A percentile compares a stretch with the other conserved stretches of the same genome.
Evolutionary conservation across 768 basidiomycete species (phyloP).

Genomic region (Mycena pura): DNA sequence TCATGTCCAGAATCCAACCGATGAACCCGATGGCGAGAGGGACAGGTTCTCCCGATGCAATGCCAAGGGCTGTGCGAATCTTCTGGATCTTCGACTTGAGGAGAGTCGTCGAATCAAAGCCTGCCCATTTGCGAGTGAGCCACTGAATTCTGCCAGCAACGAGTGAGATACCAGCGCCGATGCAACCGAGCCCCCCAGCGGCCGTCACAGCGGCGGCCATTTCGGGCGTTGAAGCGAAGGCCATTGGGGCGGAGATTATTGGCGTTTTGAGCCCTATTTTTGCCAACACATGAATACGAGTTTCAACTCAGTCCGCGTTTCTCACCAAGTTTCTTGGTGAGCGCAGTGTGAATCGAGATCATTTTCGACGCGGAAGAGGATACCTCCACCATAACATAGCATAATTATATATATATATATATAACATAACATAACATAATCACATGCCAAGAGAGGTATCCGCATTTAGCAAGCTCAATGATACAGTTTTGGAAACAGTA

Average conservation of each 20-base stretch:
- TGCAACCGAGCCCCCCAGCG: constrained; percentile 65
- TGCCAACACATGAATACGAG: background rate
- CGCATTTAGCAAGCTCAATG: too few species aligned
- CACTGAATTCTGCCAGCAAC: background rate
- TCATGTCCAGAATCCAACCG: constrained; percentile 60
- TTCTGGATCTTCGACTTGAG: constrained; percentile 49
- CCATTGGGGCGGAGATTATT: constrained; percentile 66
- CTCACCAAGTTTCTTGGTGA: constrained; percentile 50
- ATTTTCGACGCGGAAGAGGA: too few species aligned
- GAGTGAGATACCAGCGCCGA: constrained; percentile 51
- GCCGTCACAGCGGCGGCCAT: constrained; percentile 52
- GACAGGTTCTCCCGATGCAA: constrained; percentile 40
- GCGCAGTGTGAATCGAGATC: constrained; percentile 32
- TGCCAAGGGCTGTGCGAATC: constrained; percentile 41
- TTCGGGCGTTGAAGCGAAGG: constrained; percentile 43
- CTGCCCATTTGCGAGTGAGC: constrained; percentile 41
- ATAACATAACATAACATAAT: too few species aligned
- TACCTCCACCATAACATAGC: too few species aligned
- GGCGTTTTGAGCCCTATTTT: constrained; percentile 53
- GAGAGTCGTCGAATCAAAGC: constrained; percentile 40
- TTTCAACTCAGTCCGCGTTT: background rate
- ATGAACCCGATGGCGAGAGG: constrained; percentile 67
- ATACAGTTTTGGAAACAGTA: too few species aligned
- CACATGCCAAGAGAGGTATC: too few species aligned
- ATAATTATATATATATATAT: too few species aligned